Evolutionary conservation across 345 rosid genomes (phyloP).

Genomic region (Orychophragmus violaceus): DNA sequence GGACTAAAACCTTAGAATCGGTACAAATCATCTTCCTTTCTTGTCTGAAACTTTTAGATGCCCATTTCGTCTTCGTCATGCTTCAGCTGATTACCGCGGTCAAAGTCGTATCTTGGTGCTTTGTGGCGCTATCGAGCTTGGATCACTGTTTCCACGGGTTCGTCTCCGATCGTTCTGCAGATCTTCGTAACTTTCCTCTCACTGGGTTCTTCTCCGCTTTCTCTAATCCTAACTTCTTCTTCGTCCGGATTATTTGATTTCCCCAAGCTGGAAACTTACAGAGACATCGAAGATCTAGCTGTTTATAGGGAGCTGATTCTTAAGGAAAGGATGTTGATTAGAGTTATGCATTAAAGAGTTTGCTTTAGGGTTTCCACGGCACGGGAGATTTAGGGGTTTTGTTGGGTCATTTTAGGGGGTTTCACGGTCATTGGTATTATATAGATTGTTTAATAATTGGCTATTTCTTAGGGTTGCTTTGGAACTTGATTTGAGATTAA

Average conservation of each 20-base stretch:
- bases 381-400: slow-evolving; percentile 1
- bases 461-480: not conserved
- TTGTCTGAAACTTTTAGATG: slow-evolving; percentile 21
- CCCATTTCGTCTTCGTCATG: slow-evolving; percentile 40
- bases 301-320: not conserved
- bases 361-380: slow-evolving; percentile 25
- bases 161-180: slow-evolving; percentile 43
- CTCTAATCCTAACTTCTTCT: slow-evolving; percentile 41
- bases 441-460: not conserved
- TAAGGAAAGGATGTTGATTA: slow-evolving; percentile 17
- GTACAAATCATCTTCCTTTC: not conserved
- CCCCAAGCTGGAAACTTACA: slow-evolving; percentile 24
- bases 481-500: not conserved
- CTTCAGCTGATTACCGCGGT: slow-evolving; percentile 45
- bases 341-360: slow-evolving; percentile 10
- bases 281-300: slow-evolving; percentile 26
- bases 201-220: slow-evolving; percentile 41
- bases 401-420: not conserved
- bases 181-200: slow-evolving; percentile 40
- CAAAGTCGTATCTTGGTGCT: slow-evolving; percentile 44
- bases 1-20: not conserved
- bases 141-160: slow-evolving; percentile 41
- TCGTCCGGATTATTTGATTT: slow-evolving; percentile 47
- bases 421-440: not conserved
- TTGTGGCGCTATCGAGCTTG: slow-evolving; percentile 42